phyloP scores from a whole-genome alignment of 345 rosid genomes.

The Camelina sativa region DNA sequence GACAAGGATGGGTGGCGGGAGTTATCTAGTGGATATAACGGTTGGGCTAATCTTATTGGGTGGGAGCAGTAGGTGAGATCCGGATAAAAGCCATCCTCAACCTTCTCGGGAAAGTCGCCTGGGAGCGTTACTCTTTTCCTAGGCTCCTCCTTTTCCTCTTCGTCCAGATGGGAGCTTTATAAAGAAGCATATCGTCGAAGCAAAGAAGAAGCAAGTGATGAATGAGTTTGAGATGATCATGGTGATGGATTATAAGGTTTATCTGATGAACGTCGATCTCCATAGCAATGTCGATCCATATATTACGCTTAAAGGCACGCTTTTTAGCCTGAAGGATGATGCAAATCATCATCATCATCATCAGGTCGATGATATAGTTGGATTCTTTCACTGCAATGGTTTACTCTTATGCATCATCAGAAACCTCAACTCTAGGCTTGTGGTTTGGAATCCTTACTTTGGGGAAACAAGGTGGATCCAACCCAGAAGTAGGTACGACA shows the following conservation, averaged over 20 bases:
- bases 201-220: not conserved
- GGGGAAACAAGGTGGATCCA: conserved; percentile 3
- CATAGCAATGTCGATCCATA: not conserved
- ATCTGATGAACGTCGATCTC: not conserved
- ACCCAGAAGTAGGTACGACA: not conserved
- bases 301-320: not conserved
- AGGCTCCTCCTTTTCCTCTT: too few species aligned
- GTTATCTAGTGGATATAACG: too few species aligned
- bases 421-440: not conserved
- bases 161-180: not conserved
- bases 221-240: not conserved
- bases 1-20: too few species aligned
- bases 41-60: too few species aligned
- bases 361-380: not conserved
- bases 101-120: too few species aligned
- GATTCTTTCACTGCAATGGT: not conserved
- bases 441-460: conserved; percentile 10
- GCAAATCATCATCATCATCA: not conserved
- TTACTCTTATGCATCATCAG: not conserved
- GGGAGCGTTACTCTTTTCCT: too few species aligned
- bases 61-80: too few species aligned
- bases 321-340: not conserved
- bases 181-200: not conserved
- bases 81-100: too few species aligned
- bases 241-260: not conserved